Evolutionary conservation across 495 filamentous ascomycete genomes (phyloP), one percentile per base, ranked within the genome.

Genomic region (Hypoxylon lienhwacheense): DNA sequence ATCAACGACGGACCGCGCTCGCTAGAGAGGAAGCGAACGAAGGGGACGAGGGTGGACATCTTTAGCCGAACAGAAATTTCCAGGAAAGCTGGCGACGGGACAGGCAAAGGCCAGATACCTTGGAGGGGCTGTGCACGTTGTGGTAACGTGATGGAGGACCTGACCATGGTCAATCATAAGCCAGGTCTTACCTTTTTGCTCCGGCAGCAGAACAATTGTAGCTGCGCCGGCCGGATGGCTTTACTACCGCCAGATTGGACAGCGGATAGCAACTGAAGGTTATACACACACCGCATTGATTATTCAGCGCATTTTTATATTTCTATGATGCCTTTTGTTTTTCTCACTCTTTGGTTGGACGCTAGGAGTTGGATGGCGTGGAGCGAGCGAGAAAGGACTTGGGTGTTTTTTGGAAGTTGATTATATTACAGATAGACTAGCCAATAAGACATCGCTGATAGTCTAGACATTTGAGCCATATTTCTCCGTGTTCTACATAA

Each of bases 121-220:
- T 82, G 79, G 73, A 74, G 83, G 44, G 66, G 73, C 28, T 89
- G 85, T 56, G 75, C 78, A 12, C 68, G 84, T 41, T 89, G 85
- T 62, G 77, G 74, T 1, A 73, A 76, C 16, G 74, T 84, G 12
- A 86, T 83, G 81, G 85, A 85, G 66, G 85, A 88, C 65, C 52
- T 67, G 12, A n/a, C 55, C 7, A 50, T 81, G 8, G 49, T 59
- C 22, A 66, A 44, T 10, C 55, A 65, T 14, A 73, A 68, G 42
- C 70, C 70, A 2, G 71, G 71, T 8, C 68, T 77, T 31, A 68
- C 69, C 25, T 83, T 79, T 69, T 58, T 84, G 47, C 55, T 78
- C 26, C 70, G 73, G 45, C 76, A 78, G 70, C 77, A 81, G 55
- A 64, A 71, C 43, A 66, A 70, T 42, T 84, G 81, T 48, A 69